These are phyloP conservation scores for Myxozyma mucilagina DNA, from an alignment of 805 yeast species.

Conservation along the genomic window DNA sequence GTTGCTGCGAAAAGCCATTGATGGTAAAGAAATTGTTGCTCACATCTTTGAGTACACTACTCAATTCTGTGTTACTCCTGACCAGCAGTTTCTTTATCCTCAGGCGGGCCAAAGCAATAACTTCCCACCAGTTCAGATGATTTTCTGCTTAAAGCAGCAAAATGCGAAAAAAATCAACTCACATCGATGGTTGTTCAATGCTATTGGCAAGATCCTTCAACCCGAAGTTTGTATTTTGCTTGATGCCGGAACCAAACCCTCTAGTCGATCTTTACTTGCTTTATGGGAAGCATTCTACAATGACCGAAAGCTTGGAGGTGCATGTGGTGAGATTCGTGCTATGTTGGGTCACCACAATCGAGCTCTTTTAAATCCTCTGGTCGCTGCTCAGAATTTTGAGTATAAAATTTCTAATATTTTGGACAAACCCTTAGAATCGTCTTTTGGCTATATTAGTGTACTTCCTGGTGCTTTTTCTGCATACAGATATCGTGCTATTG, in stretches of 20 bases:
- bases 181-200: conserved; percentile 96
- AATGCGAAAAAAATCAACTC: conserved; percentile 90
- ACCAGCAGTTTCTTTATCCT: conserved; percentile 54
- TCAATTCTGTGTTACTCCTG: conserved; percentile 46
- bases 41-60: conserved; percentile 70
- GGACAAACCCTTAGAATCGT: conserved; percentile 66
- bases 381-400: conserved; percentile 70
- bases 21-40: conserved; percentile 61
- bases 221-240: conserved; percentile 82
- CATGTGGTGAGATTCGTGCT: conserved; percentile 95
- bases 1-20: conserved; percentile 58
- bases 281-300: conserved; percentile 83
- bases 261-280: conserved; percentile 78
- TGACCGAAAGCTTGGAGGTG: conserved; percentile 85
- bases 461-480: conserved; percentile 73
- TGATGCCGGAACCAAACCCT: conserved; percentile 95
- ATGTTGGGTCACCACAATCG: conserved; percentile 64
- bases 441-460: conserved; percentile 64
- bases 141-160: conserved; percentile 86
- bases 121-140: conserved; percentile 78
- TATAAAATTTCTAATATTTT: conserved; percentile 62
- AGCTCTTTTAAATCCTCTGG: conserved; percentile 74
- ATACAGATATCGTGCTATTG: conserved; percentile 58
- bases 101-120: conserved; percentile 52
- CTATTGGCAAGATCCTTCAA: conserved; percentile 76